Conservation (phyloP, 139 green algal species). For the Chlorella sp. region DNA sequence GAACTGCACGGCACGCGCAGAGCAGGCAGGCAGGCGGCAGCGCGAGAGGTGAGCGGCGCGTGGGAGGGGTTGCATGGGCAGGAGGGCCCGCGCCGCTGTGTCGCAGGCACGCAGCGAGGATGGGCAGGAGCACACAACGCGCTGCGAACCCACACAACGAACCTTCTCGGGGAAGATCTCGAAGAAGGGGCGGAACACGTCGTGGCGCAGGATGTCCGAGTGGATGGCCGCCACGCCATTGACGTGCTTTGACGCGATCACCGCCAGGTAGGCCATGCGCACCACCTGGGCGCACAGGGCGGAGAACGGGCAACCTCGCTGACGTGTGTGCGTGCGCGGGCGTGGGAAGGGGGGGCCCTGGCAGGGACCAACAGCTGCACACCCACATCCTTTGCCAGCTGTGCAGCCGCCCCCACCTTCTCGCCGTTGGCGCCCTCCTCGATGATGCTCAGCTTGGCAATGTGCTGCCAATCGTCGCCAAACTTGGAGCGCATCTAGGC, state of each 20-base stretch:
- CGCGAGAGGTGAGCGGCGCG: too few relatives aligned
- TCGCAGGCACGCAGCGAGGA: too few relatives aligned
- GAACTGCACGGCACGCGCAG: too few relatives aligned
- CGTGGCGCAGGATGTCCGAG: constrained; percentile 56
- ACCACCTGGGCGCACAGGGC: constrained; percentile 69
- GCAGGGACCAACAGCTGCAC: too few relatives aligned
- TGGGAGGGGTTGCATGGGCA: too few relatives aligned
- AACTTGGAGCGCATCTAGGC: constrained; percentile 78
- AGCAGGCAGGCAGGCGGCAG: too few relatives aligned
- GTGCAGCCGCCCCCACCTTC: constrained; percentile 51
- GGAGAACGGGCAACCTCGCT: neutral
- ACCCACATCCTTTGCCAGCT: too few relatives aligned
- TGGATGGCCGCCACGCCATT: constrained; percentile 99
- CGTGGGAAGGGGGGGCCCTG: neutral
- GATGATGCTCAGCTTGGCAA: constrained; percentile 94
- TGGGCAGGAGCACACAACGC: too few relatives aligned
- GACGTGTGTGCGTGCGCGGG: too few relatives aligned
- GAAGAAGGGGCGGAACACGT: constrained; percentile 61
- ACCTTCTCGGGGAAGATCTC: constrained; percentile 72
- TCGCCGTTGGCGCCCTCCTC: constrained; percentile 80
- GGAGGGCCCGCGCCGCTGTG: too few relatives aligned
- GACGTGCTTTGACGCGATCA: constrained; percentile 83
- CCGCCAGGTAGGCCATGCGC: constrained; percentile 95
- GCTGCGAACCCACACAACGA: too few relatives aligned
- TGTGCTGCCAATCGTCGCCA: constrained; percentile 85